These are phyloP conservation scores for Populus euphratica DNA, from an alignment of 345 rosid genomes.

Conservation along the genomic window DNA sequence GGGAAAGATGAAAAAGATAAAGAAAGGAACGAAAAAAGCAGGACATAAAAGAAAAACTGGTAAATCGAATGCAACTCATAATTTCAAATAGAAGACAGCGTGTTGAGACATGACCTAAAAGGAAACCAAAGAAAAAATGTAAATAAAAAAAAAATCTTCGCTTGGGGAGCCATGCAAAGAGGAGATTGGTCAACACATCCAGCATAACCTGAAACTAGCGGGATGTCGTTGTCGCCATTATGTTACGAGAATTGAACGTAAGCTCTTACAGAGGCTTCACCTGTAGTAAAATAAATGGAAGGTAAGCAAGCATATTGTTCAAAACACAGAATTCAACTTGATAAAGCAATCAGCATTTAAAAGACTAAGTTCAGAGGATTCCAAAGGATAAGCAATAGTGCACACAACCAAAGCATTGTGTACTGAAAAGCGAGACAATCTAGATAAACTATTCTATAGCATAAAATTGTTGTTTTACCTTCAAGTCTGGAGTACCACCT, in stretches of 20 bases:
- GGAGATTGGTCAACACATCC: constrained; percentile 94
- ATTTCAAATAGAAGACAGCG: background rate
- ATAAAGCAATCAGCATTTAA: background rate
- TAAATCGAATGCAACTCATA: background rate
- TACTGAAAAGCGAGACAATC: background rate
- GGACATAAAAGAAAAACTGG: background rate
- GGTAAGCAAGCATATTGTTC: background rate
- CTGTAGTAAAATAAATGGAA: constrained; percentile 41
- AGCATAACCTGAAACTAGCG: constrained; percentile 96
- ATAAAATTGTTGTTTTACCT: constrained; percentile 49
- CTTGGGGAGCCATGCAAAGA: constrained; percentile 98
- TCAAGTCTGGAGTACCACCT: constrained; percentile 92
- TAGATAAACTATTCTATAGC: background rate
- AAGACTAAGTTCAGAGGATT: background rate
- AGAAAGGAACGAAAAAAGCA: background rate
- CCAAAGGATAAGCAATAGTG: background rate
- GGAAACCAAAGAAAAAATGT: background rate
- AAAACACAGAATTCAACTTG: background rate
- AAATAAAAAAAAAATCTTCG: constrained; percentile 22
- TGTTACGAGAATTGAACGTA: constrained; percentile 71
- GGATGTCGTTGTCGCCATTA: constrained; percentile 96
- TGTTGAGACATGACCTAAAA: background rate
- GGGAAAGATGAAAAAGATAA: background rate
- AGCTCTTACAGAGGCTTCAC: constrained; percentile 97
- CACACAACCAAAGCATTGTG: background rate